Percentiles rank a stretch among this genome's conserved stretches.
Evolutionary conservation across 2,329 filamentous ascomycete species (phyloP).

Genomic region (Colletotrichum scovillei): DNA sequence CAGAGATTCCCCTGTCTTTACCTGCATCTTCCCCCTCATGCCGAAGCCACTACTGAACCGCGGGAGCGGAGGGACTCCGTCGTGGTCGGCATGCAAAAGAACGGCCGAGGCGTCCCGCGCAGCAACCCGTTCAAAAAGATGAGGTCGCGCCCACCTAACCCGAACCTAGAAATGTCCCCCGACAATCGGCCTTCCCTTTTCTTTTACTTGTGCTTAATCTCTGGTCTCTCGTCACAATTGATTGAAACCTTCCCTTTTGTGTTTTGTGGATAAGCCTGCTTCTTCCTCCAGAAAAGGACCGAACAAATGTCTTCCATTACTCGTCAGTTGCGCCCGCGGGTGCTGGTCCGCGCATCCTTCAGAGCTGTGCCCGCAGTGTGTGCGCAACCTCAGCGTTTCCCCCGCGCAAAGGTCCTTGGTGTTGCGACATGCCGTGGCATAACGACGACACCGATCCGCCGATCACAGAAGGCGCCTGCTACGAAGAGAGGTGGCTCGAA

Average conservation of each 20-base stretch:
- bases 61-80: too few relatives aligned
- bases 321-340: conserved; percentile 30
- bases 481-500: conserved; percentile 54
- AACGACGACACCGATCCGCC: not conserved
- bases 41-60: not conserved
- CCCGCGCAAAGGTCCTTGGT: conserved; percentile 17
- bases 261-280: not conserved
- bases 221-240: not conserved
- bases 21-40: not conserved
- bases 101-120: conserved; percentile 16
- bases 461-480: conserved; percentile 27
- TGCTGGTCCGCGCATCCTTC: conserved; percentile 22
- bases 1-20: not conserved
- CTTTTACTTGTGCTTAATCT: not conserved
- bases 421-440: conserved; percentile 25
- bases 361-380: conserved; percentile 11
- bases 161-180: conserved; percentile 14
- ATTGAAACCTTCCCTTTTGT: not conserved
- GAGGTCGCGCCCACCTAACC: conserved; percentile 32
- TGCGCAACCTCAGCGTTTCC: conserved; percentile 28
- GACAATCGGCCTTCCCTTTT: conserved; percentile 20
- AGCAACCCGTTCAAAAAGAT: conserved; percentile 28
- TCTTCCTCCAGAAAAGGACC: too few relatives aligned
- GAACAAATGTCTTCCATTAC: conserved; percentile 20
- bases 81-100: conserved; percentile 27